Evolutionary conservation across 2,329 filamentous ascomycete species (phyloP).

Genomic region (Penicillium vulpinum): DNA sequence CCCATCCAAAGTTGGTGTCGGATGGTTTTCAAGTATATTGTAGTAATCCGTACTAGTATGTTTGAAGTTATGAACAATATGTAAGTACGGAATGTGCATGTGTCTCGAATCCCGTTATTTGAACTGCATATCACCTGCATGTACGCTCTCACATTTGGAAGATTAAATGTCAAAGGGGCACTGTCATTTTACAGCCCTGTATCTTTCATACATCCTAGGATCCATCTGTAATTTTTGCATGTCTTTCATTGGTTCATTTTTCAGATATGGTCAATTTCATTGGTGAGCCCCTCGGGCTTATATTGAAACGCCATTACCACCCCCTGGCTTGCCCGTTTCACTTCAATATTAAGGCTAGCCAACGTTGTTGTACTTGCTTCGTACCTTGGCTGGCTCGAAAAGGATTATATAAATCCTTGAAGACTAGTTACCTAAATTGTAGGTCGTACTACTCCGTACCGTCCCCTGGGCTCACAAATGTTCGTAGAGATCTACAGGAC

Average conservation of each 20-base stretch:
- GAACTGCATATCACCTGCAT: not conserved
- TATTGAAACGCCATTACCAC: not conserved
- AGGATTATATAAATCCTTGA: not conserved
- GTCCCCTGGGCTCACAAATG: not conserved
- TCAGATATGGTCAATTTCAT: not conserved
- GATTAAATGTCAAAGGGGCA: not conserved
- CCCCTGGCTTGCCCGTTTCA: not conserved
- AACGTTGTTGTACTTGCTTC: not conserved
- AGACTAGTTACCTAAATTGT: too few relatives aligned
- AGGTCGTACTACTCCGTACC: too few relatives aligned
- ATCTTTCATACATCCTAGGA: not conserved
- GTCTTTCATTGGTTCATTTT: not conserved
- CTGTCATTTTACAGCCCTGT: not conserved
- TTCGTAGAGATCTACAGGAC: not conserved
- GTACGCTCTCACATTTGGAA: not conserved
- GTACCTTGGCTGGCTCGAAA: not conserved
- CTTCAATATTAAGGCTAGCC: not conserved
- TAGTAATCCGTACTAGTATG: not conserved
- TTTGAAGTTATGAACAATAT: not conserved
- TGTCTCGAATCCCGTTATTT: not conserved
- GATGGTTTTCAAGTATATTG: not conserved
- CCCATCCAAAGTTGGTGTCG: not conserved
- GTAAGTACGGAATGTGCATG: not conserved
- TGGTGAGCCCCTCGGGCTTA: not conserved
- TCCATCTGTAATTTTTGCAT: not conserved